Evolutionary conservation across 805 yeast genomes (phyloP).

Genomic region (Yarrowia bubula): DNA sequence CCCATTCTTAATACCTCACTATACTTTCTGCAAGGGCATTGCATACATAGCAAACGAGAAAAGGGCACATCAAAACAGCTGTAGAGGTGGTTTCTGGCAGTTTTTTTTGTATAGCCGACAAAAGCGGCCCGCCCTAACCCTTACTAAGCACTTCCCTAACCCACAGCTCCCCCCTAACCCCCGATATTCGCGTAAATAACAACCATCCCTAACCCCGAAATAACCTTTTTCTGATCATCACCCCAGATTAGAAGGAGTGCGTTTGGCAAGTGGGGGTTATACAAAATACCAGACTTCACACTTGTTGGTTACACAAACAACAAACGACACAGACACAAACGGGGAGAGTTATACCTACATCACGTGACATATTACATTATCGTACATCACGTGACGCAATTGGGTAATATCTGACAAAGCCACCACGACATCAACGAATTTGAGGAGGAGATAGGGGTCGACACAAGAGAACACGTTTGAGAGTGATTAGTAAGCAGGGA

Average conservation of each 20-base stretch:
- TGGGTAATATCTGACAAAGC: no score
- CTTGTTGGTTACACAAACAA: not conserved
- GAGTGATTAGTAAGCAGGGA: not conserved
- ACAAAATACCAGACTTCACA: not conserved
- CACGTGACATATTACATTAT: no score
- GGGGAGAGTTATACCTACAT: no score
- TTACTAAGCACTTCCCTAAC: not conserved
- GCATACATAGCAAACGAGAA: no score
- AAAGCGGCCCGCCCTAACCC: not conserved
- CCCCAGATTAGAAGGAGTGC: conserved; percentile 31
- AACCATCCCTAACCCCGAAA: not conserved
- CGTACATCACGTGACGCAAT: no score
- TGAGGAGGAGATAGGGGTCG: no score
- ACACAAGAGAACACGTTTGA: no score
- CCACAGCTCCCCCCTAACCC: not conserved
- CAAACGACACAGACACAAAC: not conserved
- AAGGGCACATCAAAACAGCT: not conserved
- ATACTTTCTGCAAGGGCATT: conserved; percentile 1
- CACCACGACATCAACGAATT: no score
- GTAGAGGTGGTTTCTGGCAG: not conserved
- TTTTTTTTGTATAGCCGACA: not conserved
- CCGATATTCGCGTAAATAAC: no score
- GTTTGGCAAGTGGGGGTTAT: conserved; percentile 4
- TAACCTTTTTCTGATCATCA: not conserved
- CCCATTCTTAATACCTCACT: not conserved